Evolutionary conservation across 345 rosid species (phyloP), one percentile per base, ranked within the genome.

Genomic region (Psidium friedrichsthalianum): DNA sequence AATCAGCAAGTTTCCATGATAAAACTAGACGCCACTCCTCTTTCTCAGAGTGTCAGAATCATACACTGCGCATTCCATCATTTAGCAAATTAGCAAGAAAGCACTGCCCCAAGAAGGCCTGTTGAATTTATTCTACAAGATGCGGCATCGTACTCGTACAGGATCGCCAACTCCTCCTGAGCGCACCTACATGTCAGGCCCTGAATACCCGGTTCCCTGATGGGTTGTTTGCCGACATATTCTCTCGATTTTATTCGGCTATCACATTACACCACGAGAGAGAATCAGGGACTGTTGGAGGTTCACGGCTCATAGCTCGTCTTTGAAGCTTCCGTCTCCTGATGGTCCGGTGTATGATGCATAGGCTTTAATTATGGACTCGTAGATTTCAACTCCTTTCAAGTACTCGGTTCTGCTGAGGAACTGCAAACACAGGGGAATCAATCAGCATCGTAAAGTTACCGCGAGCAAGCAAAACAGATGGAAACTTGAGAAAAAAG

Each of bases 321-420:
- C 98, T 85, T 88, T 93, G 51, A 88, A 76, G 83, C 76, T 86
- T 59, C 87, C 85, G n/a, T 89, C 90, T 76, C 84, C 83, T 74
- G 90, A 56, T 14, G 55, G 87, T 11, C 85, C 90, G 5, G 82
- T 87, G 69, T 91, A 92, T 51, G 97, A 92, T 81, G 95, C 90
- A 84, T 91, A 93, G 47, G 93, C 89, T 91, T 93, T 92, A 83
- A 97, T 92, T 74, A 96, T 93, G 51, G 96, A 94, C 86, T 87
- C 95, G 20, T 95, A 95, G 21, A 96, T 88, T 53, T 91, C 92
- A 76, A 96, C 92, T 82, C 99, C 99, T 93, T 91, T 94, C 91
- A 96, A 88, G 90, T 96, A 96, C 90, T 96, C 98, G 11, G 86
- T 92, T 89, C 93, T 92, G 93, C 92, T 90, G 83, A 96, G 90